Conservation (phyloP, 2,329 filamentous ascomycete species). For the Cercospora zeina region DNA sequence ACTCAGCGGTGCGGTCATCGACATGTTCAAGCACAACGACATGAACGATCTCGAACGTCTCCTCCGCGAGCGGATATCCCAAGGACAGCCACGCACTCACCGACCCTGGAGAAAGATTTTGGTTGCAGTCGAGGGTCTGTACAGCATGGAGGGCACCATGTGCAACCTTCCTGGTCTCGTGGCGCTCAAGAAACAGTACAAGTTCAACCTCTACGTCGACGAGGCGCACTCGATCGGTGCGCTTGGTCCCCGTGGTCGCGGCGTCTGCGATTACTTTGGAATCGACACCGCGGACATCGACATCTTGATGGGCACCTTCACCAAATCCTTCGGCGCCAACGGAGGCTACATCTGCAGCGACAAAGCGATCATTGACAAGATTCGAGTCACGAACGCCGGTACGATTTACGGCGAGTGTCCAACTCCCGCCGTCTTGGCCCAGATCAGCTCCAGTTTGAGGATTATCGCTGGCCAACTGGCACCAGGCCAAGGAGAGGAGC, state of each 20-base stretch:
- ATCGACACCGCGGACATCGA: constrained; percentile 86
- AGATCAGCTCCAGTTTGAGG: constrained; percentile 82
- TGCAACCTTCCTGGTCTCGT: constrained; percentile 92
- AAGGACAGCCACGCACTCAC: constrained; percentile 96
- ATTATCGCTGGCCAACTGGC: constrained; percentile 86
- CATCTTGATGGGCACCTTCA: constrained; percentile 96
- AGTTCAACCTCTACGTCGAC: constrained; percentile 92
- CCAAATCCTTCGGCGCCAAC: constrained; percentile 97
- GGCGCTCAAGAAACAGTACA: constrained; percentile 89
- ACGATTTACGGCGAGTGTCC: constrained; percentile 86
- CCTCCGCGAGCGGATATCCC: constrained; percentile 88
- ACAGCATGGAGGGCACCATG: constrained; percentile 99
- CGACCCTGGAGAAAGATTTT: constrained; percentile 99
- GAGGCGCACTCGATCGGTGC: constrained; percentile 96
- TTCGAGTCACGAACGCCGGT: constrained; percentile 80
- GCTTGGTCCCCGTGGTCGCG: constrained; percentile 80
- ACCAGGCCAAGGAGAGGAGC: constrained; percentile 91
- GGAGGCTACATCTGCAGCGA: constrained; percentile 92
- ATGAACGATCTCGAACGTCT: constrained; percentile 82
- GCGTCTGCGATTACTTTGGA: constrained; percentile 96
- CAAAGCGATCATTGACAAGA: constrained; percentile 88
- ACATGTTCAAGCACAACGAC: constrained; percentile 97
- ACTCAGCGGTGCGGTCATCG: constrained; percentile 90
- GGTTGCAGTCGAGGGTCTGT: constrained; percentile 92
- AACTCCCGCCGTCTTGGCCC: constrained; percentile 81